These are phyloP conservation scores for Myrica gale DNA, from an alignment of 306 rosid species.

Conservation along the genomic window DNA sequence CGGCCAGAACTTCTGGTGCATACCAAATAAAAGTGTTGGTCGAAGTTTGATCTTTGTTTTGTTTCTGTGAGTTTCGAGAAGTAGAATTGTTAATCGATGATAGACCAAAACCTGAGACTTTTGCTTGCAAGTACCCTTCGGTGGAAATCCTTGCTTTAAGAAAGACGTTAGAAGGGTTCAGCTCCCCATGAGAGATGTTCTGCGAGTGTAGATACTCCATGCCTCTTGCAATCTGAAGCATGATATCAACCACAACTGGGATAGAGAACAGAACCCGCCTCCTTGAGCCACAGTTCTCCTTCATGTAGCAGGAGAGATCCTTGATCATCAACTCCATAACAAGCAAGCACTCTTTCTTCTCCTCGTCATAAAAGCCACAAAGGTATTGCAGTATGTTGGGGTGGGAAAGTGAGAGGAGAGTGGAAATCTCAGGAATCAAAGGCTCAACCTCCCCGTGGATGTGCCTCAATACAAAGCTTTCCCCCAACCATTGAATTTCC, in stretches of 20 bases:
- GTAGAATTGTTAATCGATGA: slow-evolving; percentile 27
- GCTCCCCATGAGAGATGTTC: slow-evolving; percentile 71
- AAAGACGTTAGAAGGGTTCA: slow-evolving; percentile 61
- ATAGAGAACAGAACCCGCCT: slow-evolving; percentile 66
- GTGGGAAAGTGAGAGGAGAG: slow-evolving; percentile 64
- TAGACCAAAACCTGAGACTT: slow-evolving; percentile 71
- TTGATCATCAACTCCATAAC: slow-evolving; percentile 77
- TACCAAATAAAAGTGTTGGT: slow-evolving; percentile 61
- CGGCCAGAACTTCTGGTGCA: slow-evolving; percentile 79
- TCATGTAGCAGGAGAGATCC: slow-evolving; percentile 64
- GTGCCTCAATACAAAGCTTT: slow-evolving; percentile 63
- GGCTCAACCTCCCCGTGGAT: slow-evolving; percentile 53
- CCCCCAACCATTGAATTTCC: slow-evolving; percentile 94
- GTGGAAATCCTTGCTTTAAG: slow-evolving; percentile 58
- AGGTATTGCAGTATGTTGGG: slow-evolving; percentile 70
- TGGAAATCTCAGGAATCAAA: slow-evolving; percentile 44
- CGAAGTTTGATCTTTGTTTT: slow-evolving; percentile 24
- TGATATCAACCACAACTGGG: slow-evolving; percentile 73
- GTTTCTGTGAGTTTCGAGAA: slow-evolving; percentile 34
- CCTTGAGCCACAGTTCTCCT: slow-evolving; percentile 72
- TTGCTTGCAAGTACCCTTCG: slow-evolving; percentile 74
- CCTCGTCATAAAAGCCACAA: slow-evolving; percentile 70
- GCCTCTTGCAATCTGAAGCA: slow-evolving; percentile 96
- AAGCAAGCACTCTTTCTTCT: slow-evolving; percentile 64
- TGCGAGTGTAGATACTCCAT: slow-evolving; percentile 76